These are phyloP conservation scores for Ricinus communis DNA, from an alignment of 345 rosid genomes.

Conservation along the genomic window DNA sequence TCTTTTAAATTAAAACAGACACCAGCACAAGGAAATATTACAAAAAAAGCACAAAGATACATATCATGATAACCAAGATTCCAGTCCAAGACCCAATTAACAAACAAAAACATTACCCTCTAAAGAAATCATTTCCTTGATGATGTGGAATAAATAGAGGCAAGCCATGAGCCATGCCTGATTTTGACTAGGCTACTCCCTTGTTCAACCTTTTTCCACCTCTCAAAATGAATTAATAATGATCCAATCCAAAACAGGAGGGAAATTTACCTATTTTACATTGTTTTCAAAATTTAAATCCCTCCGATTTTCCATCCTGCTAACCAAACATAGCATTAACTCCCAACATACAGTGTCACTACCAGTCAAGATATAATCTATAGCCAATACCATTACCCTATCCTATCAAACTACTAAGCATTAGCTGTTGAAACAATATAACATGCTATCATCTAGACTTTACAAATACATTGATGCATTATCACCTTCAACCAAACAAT, in stretches of 20 bases:
- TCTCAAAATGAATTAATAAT: too few species aligned
- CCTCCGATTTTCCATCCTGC: too few species aligned
- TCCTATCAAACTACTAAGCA: background rate
- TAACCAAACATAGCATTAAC: too few species aligned
- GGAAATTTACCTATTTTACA: too few species aligned
- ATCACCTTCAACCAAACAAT: background rate
- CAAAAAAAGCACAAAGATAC: background rate
- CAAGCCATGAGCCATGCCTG: background rate
- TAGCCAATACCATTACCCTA: background rate
- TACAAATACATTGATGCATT: too few species aligned
- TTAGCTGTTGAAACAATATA: background rate
- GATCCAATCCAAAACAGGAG: too few species aligned
- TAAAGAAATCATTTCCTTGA: background rate
- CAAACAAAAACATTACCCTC: slow-evolving; percentile 3
- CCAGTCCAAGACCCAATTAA: background rate
- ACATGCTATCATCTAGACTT: background rate
- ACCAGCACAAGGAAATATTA: background rate
- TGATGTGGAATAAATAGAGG: background rate
- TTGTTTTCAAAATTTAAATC: too few species aligned
- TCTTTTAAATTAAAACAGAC: background rate
- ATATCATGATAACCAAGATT: background rate
- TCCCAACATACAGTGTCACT: too few species aligned
- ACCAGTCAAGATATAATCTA: background rate
- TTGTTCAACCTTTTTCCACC: background rate
- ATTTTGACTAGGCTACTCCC: background rate